Evolutionary conservation across 768 basidiomycete genomes (phyloP).

Genomic region (Kwoniella mangroviensis): DNA sequence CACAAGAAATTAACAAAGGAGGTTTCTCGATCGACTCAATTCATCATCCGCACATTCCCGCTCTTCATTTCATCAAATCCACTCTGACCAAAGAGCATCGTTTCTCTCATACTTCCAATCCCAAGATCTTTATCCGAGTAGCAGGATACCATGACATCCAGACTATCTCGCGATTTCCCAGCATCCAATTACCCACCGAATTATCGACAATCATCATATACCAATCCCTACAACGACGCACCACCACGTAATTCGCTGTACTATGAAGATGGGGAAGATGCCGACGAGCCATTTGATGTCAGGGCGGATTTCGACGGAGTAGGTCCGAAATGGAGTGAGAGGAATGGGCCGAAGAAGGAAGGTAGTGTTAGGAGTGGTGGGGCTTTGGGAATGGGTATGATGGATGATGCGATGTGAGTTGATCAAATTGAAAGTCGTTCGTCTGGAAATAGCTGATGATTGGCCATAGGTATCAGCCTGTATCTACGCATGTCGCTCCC

Average conservation of each 20-base stretch:
- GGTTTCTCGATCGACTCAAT: background rate
- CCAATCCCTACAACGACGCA: constrained; percentile 6
- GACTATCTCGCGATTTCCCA: constrained; percentile 30
- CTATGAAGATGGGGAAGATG: constrained; percentile 40
- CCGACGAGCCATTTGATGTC: constrained; percentile 48
- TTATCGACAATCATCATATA: constrained; percentile 2
- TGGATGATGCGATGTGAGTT: constrained; percentile 23
- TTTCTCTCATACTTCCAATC: too few relatives aligned
- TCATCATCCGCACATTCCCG: background rate
- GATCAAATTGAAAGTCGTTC: background rate
- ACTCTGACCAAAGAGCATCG: too few relatives aligned
- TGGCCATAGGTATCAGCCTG: constrained; percentile 36
- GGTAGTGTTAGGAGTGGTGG: constrained; percentile 19
- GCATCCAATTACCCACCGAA: constrained; percentile 4
- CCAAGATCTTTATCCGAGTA: too few relatives aligned
- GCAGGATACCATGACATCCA: constrained; percentile 8
- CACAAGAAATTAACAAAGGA: constrained; percentile 5
- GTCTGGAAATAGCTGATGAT: too few relatives aligned
- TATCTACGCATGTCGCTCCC: constrained; percentile 30
- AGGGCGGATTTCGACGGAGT: constrained; percentile 52
- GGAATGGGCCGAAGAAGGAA: constrained; percentile 35
- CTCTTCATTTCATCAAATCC: background rate
- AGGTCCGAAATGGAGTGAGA: constrained; percentile 48
- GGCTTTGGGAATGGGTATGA: constrained; percentile 12
- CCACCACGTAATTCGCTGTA: constrained; percentile 26